Conservation (phyloP, 2,329 filamentous ascomycete species). For the Mycosphaerelloides madeirae region DNA sequence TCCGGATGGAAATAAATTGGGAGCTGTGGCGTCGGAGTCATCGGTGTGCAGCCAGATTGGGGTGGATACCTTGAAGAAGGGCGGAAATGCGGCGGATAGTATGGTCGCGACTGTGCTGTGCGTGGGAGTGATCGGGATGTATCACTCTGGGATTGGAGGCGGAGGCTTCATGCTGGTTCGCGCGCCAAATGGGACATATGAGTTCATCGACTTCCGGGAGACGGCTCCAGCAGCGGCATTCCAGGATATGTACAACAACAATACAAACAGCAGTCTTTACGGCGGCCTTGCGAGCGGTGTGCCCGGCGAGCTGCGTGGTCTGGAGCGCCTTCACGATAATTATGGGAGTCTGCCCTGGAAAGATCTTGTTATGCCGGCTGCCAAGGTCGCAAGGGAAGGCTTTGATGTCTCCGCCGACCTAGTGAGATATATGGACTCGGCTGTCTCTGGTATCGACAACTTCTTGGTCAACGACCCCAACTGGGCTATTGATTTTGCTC, state of each 20-base stretch:
- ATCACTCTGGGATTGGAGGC: constrained; percentile 67
- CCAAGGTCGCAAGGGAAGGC: constrained; percentile 66
- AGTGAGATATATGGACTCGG: constrained; percentile 64
- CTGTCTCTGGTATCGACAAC: constrained; percentile 47
- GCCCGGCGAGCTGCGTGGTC: constrained; percentile 70
- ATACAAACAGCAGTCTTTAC: constrained; percentile 60
- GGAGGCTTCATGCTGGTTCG: constrained; percentile 63
- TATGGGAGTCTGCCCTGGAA: constrained; percentile 58
- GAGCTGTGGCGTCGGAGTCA: constrained; percentile 45
- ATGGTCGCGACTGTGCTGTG: constrained; percentile 46
- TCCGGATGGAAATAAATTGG: constrained; percentile 29
- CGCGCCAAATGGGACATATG: constrained; percentile 65
- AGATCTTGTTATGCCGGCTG: constrained; percentile 67
- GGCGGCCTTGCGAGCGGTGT: constrained; percentile 50
- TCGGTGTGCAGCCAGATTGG: constrained; percentile 45
- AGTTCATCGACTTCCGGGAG: constrained; percentile 86
- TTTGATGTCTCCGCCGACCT: constrained; percentile 71
- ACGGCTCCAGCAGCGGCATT: constrained; percentile 75
- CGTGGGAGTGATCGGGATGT: constrained; percentile 47
- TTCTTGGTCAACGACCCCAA: constrained; percentile 71
- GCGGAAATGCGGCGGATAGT: constrained; percentile 51
- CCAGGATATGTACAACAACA: constrained; percentile 78
- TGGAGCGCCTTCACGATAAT: constrained; percentile 70
- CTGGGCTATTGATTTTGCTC: constrained; percentile 86
- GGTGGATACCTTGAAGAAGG: constrained; percentile 40